These are phyloP conservation scores for Anaeramoeba ignava DNA, from an alignment of 78 protist genomes.

Conservation along the genomic window DNA sequence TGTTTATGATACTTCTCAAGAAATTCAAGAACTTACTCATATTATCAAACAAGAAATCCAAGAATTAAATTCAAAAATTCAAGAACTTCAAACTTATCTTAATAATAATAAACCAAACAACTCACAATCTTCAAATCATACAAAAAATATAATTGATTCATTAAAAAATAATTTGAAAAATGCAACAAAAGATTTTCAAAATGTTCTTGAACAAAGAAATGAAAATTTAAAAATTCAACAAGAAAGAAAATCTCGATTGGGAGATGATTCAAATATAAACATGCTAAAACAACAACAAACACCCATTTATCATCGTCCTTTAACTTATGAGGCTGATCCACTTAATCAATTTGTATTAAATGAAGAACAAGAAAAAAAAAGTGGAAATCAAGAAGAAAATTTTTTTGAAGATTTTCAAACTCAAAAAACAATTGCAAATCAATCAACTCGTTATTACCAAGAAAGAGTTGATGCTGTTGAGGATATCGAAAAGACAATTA, in stretches of 20 bases:
- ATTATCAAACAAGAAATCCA: conserved; percentile 31
- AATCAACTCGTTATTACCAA: background rate
- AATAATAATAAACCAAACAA: background rate
- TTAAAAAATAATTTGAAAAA: conserved; percentile 7
- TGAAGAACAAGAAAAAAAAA: background rate
- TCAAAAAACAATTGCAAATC: background rate
- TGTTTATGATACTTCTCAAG: conserved; percentile 15
- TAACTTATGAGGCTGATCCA: too few species aligned
- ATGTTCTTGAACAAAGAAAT: conserved; percentile 23
- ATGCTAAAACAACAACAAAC: too few species aligned
- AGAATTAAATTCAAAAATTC: conserved; percentile 14
- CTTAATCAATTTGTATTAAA: too few species aligned
- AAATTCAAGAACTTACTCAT: conserved; percentile 37
- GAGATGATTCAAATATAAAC: background rate
- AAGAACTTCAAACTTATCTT: background rate
- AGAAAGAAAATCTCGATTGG: background rate
- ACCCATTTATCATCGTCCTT: too few species aligned
- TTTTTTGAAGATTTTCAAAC: too few species aligned
- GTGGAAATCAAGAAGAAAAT: too few species aligned
- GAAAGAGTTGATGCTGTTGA: conserved; percentile 17
- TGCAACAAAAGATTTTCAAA: conserved; percentile 27
- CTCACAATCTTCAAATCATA: conserved; percentile 2
- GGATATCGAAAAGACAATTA: conserved; percentile 21
- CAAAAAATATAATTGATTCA: conserved; percentile 4
- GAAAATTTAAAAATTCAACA: background rate